Percentiles rank a stretch among this genome's conserved stretches.
Evolutionary conservation across 257 asterid genomes (phyloP).

Genomic region (Orobanche coerulescens): DNA sequence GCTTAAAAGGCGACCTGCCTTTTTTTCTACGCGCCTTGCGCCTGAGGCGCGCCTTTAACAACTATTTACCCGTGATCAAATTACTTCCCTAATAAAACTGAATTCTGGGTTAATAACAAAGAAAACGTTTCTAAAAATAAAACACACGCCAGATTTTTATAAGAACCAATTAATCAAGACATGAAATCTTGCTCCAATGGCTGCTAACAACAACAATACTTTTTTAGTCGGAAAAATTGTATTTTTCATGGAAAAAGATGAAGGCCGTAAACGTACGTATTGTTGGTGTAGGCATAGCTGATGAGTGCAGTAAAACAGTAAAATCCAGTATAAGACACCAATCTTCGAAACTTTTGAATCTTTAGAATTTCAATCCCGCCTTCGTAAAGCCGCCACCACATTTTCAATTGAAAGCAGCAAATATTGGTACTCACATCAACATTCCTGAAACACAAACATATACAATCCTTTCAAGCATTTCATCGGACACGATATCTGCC

Average conservation of each 20-base stretch:
- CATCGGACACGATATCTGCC: constrained; percentile 27
- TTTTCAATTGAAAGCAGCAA: constrained; percentile 10
- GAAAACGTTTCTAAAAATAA: background rate
- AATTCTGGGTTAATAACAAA: background rate
- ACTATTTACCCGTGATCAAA: background rate
- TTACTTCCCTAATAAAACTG: background rate
- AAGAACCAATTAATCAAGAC: background rate
- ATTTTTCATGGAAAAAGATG: background rate
- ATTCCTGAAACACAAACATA: constrained; percentile 19
- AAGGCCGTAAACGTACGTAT: constrained; percentile 48
- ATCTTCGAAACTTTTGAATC: constrained; percentile 83
- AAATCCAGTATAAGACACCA: constrained; percentile 72
- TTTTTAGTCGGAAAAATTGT: background rate
- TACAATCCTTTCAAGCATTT: constrained; percentile 27
- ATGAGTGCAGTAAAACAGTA: constrained; percentile 53
- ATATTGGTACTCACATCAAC: background rate
- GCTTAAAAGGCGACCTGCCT: too few species aligned
- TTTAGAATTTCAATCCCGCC: constrained; percentile 62
- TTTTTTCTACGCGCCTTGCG: too few species aligned
- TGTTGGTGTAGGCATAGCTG: constrained; percentile 70
- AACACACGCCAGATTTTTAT: background rate
- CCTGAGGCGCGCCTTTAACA: too few species aligned
- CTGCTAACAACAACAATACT: background rate
- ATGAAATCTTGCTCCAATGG: background rate
- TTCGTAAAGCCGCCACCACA: constrained; percentile 43